Conservation (phyloP, 108 stramenopile genomes). For the Cyclotella sp. region DNA sequence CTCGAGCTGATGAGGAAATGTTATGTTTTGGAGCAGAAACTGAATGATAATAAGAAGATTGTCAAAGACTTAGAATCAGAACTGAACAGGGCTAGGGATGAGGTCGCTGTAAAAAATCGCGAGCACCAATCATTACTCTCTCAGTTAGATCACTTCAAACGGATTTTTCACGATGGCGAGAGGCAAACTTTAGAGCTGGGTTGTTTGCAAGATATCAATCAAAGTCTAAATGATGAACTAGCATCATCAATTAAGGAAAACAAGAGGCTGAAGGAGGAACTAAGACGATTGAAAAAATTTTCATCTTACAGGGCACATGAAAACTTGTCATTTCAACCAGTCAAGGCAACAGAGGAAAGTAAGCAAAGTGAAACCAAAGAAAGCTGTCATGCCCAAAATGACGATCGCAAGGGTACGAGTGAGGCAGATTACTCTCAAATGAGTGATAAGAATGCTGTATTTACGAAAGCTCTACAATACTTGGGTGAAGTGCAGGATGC, state of each 20-base stretch:
- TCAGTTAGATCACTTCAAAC: slow-evolving; percentile 14
- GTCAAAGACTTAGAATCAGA: slow-evolving; percentile 6
- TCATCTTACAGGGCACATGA: neutral
- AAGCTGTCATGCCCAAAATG: neutral
- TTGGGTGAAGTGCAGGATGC: neutral
- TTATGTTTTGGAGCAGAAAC: slow-evolving; percentile 20
- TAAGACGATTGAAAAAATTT: neutral
- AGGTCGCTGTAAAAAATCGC: neutral
- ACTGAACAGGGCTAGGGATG: slow-evolving; percentile 1
- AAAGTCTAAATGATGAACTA: slow-evolving; percentile 14
- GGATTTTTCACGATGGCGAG: neutral
- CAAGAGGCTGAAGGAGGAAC: neutral
- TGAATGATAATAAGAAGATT: neutral
- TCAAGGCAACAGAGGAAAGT: neutral
- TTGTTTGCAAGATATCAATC: slow-evolving; percentile 14
- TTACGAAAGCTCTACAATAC: neutral
- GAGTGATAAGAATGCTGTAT: neutral
- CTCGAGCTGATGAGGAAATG: slow-evolving; percentile 13
- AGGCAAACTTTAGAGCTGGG: neutral
- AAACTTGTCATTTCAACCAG: neutral
- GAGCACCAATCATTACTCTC: slow-evolving; percentile 1
- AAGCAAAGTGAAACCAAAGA: neutral
- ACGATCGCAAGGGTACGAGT: neutral
- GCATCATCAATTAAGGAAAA: slow-evolving; percentile 7
- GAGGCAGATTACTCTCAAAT: neutral